phyloP scores from a whole-genome alignment of 2,329 filamentous ascomycete genomes.

The Claviceps paspali region DNA sequence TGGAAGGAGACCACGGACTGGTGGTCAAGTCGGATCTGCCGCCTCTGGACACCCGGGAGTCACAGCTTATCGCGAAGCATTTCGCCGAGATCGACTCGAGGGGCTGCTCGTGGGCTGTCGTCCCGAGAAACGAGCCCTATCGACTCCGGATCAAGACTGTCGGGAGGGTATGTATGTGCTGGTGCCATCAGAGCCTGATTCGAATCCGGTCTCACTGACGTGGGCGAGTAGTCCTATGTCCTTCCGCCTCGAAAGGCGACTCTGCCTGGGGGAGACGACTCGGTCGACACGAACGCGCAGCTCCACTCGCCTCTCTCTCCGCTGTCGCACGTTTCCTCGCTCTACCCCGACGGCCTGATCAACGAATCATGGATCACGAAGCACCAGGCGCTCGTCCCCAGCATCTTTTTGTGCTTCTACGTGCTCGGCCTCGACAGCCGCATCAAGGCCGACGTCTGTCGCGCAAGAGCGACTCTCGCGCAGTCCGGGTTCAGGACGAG shows the following conservation, averaged over 20 bases:
- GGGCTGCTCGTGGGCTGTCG: slow-evolving; percentile 49
- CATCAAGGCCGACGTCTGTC: slow-evolving; percentile 74
- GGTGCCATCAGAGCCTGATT: not conserved
- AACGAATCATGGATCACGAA: slow-evolving; percentile 73
- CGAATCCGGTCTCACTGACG: slow-evolving; percentile 12
- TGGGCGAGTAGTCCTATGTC: slow-evolving; percentile 29
- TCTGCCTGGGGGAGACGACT: slow-evolving; percentile 35
- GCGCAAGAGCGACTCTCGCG: slow-evolving; percentile 50
- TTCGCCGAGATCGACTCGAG: slow-evolving; percentile 52
- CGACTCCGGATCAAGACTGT: slow-evolving; percentile 57
- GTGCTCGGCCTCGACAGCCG: slow-evolving; percentile 68
- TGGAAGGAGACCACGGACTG: slow-evolving; percentile 36
- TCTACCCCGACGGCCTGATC: slow-evolving; percentile 84
- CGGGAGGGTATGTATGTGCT: slow-evolving; percentile 67
- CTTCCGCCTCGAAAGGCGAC: slow-evolving; percentile 42
- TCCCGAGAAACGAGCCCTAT: slow-evolving; percentile 34
- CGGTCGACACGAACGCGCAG: slow-evolving; percentile 32
- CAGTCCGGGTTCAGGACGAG: slow-evolving; percentile 64
- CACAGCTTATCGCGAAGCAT: slow-evolving; percentile 47
- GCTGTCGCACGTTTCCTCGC: slow-evolving; percentile 62
- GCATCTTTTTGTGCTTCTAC: slow-evolving; percentile 70
- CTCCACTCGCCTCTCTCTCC: slow-evolving; percentile 88
- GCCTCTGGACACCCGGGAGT: slow-evolving; percentile 47
- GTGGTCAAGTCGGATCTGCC: slow-evolving; percentile 58
- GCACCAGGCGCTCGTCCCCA: slow-evolving; percentile 72